Evolutionary conservation across 257 asterid species (phyloP).

Genomic region (Leonotis leonurus): DNA sequence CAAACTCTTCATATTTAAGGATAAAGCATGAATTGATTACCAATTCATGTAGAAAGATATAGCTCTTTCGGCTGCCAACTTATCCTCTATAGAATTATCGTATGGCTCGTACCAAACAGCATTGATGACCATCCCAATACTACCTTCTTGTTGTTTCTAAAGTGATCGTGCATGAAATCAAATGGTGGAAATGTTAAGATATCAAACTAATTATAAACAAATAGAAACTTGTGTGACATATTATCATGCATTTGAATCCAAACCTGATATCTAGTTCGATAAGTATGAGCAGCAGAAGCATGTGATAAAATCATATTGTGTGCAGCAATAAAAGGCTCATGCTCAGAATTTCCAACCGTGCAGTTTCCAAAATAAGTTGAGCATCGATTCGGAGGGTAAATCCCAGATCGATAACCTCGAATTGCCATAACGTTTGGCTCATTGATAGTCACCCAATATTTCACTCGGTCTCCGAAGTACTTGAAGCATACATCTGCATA

Average conservation of each 20-base stretch:
- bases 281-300: conserved; percentile 39
- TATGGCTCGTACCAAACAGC: conserved; percentile 51
- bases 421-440: conserved; percentile 53
- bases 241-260: no score
- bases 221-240: no score
- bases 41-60: conserved; percentile 49
- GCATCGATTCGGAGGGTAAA: conserved; percentile 50
- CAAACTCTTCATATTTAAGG: no score
- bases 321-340: conserved; percentile 58
- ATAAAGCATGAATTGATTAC: no score
- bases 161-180: no score
- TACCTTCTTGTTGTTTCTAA: conserved; percentile 32
- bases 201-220: no score
- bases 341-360: conserved; percentile 25
- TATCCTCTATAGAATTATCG: conserved; percentile 43
- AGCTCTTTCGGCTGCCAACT: conserved; percentile 53
- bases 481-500: conserved; percentile 55
- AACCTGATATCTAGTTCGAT: conserved; percentile 46
- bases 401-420: conserved; percentile 45
- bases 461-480: conserved; percentile 55
- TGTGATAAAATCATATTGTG: conserved; percentile 57
- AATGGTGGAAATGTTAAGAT: no score
- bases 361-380: conserved; percentile 3
- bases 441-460: conserved; percentile 56
- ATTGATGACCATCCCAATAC: conserved; percentile 43